phyloP scores from a whole-genome alignment of 768 basidiomycete genomes.

The Russula vinacea region DNA sequence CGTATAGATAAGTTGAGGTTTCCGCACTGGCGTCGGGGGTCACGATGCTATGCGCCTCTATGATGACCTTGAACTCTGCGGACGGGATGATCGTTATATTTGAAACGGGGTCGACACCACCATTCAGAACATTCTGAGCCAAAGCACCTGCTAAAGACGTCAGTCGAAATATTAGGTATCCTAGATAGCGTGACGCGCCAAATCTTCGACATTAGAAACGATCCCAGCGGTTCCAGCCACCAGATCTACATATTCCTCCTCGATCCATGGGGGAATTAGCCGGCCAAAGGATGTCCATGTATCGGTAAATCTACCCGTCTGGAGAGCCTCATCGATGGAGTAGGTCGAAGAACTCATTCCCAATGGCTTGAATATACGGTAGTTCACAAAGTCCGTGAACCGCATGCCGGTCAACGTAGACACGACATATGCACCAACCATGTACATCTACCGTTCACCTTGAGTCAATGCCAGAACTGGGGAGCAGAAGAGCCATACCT shows the following conservation, averaged over 20 bases:
- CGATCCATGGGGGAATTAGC: constrained; percentile 37
- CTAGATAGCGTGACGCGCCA: constrained; percentile 37
- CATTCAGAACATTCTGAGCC: constrained; percentile 41
- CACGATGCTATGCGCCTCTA: constrained; percentile 36
- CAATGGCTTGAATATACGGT: constrained; percentile 43
- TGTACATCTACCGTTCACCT: constrained; percentile 39
- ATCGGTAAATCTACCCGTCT: constrained; percentile 37
- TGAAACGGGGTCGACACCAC: constrained; percentile 35
- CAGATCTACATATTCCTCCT: constrained; percentile 31
- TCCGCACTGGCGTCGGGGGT: constrained; percentile 11
- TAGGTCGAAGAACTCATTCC: constrained; percentile 44
- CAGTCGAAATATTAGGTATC: neutral
- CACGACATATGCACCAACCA: constrained; percentile 38
- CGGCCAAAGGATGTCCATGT: constrained; percentile 37
- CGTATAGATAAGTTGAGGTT: constrained; percentile 37
- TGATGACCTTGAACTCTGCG: constrained; percentile 35
- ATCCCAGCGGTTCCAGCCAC: constrained; percentile 44
- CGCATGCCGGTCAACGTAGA: constrained; percentile 35
- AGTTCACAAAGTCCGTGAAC: constrained; percentile 37
- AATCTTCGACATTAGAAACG: constrained; percentile 43
- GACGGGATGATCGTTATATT: constrained; percentile 38
- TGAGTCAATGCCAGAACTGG: neutral
- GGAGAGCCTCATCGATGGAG: constrained; percentile 36
- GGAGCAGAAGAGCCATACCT: constrained; percentile 30
- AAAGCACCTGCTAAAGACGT: constrained; percentile 37